These are phyloP conservation scores for Hymenoscyphus scutula DNA, from an alignment of 2,329 filamentous ascomycete genomes.

Conservation along the genomic window DNA sequence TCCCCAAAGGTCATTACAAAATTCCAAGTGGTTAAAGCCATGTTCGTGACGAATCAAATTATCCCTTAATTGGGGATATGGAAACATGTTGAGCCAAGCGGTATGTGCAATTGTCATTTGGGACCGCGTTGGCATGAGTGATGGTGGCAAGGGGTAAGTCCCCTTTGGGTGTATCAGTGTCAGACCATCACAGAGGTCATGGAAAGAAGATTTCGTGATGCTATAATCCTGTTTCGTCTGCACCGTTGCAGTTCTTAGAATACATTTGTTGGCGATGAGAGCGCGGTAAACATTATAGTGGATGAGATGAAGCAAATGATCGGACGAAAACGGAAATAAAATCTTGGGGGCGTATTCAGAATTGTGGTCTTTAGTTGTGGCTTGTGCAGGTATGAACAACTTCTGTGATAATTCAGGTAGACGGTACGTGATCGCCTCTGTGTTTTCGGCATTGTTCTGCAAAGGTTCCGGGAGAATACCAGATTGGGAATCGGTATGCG, in stretches of 20 bases:
- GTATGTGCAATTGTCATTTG: slow-evolving; percentile 24
- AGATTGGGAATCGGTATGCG: not conserved
- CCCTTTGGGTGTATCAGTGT: slow-evolving; percentile 16
- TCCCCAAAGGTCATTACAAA: slow-evolving; percentile 25
- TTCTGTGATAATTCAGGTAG: not conserved
- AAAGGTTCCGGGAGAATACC: not conserved
- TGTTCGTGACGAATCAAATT: slow-evolving; percentile 23
- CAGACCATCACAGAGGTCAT: slow-evolving; percentile 19
- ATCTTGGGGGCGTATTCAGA: too few relatives aligned
- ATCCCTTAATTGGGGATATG: slow-evolving; percentile 24
- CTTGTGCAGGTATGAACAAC: not conserved
- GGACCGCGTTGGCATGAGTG: slow-evolving; percentile 19
- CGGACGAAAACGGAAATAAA: slow-evolving; percentile 21
- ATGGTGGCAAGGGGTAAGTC: slow-evolving; percentile 14
- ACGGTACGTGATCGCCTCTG: not conserved
- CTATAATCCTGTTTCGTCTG: not conserved
- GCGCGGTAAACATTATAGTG: slow-evolving; percentile 28
- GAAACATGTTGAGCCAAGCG: slow-evolving; percentile 27
- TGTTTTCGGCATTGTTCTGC: not conserved
- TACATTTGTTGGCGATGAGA: slow-evolving; percentile 23
- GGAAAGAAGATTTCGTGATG: not conserved
- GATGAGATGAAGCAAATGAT: slow-evolving; percentile 29
- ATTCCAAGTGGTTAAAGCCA: slow-evolving; percentile 23
- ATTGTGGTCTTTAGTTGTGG: not conserved
- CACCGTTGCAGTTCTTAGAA: slow-evolving; percentile 15